Evolutionary conservation across 805 yeast species (phyloP), one percentile per base, ranked within the genome.

Genomic region (Barnettozyma siamensis): DNA sequence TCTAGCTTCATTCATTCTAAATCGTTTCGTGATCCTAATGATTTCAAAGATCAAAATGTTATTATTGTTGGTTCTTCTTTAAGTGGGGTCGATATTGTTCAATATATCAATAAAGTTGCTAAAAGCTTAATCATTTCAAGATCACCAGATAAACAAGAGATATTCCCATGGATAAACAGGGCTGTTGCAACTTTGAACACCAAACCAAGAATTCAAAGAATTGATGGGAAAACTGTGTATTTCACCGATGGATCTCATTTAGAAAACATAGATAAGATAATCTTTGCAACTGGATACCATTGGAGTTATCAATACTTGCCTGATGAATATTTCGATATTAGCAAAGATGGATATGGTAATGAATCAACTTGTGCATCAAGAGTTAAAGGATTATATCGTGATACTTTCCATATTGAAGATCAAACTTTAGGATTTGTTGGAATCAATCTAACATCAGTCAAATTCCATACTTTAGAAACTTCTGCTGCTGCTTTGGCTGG

Each of bases 71-170:
- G 76, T 3, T 66, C 72, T 7, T 57, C 65, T 23, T 58, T 71
- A 16, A 63, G 70, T 49, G 62, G 73, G 1, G 58, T 63, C 31
- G 72, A 70, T 51, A 49, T 70, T 10, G 50, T 66, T 15, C 75
- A 70, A 49, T 72, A 72, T 42, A 54, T 70, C 2, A 49, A 60
- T 16, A 64, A 64, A 35, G 54, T 46, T 37, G 59, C 48, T 44
- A 59, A 46, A 44, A 59, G 45, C 46, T 69, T 84, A 41, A 84
- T 81, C 46, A 66, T 87, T 46, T 76, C 85, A 30, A 68, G 95
- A 42, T 80, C 80, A 47, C 83, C 91, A 86, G 80, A 72, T 20
- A 63, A 65, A 9, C 88, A 84, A 50, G 66, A 45, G 48, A 65
- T 72, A 38, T 55, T 39, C 54, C 62, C 50, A 31, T 70, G 73